Evolutionary conservation across 208 protist genomes (phyloP).

Genomic region (Angomonas desouzai): DNA sequence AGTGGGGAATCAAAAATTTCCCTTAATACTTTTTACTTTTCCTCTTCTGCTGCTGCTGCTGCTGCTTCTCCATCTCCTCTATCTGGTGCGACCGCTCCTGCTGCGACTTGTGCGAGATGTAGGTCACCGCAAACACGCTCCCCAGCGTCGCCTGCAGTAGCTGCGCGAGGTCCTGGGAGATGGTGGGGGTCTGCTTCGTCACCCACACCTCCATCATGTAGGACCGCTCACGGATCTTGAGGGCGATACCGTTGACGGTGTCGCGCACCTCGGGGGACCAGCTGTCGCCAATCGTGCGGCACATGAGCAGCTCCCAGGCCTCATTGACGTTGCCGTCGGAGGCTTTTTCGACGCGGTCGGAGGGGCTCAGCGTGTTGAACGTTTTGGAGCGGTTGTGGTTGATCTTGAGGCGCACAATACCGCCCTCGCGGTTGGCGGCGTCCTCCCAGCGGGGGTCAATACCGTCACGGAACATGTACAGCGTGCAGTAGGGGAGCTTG

Average conservation of each 20-base stretch:
- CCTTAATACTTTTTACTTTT: not conserved
- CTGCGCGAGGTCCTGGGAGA: slow-evolving; percentile 61
- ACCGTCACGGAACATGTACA: slow-evolving; percentile 94
- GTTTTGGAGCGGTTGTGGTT: slow-evolving; percentile 10
- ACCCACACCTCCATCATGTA: slow-evolving; percentile 86
- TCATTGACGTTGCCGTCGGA: slow-evolving; percentile 42
- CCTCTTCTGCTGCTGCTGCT: slow-evolving; percentile 27
- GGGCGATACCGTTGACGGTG: slow-evolving; percentile 72
- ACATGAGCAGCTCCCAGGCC: slow-evolving; percentile 80
- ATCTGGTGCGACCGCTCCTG: slow-evolving; percentile 53
- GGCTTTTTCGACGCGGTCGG: slow-evolving; percentile 19
- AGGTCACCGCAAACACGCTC: slow-evolving; percentile 41
- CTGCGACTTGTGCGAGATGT: slow-evolving; percentile 55
- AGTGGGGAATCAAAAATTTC: not conserved
- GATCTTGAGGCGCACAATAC: slow-evolving; percentile 64
- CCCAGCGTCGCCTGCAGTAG: slow-evolving; percentile 58
- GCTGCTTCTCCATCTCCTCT: slow-evolving; percentile 35
- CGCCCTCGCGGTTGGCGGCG: slow-evolving; percentile 80
- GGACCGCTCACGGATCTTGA: slow-evolving; percentile 71
- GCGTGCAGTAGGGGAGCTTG: slow-evolving; percentile 73
- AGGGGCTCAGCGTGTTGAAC: slow-evolving; percentile 7
- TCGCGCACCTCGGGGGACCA: slow-evolving; percentile 63
- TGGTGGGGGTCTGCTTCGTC: slow-evolving; percentile 47
- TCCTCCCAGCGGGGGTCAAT: slow-evolving; percentile 97
- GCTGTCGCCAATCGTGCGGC: slow-evolving; percentile 78